These are phyloP conservation scores for Nadsonia commutata DNA, from an alignment of 1,139 yeast genomes.

Conservation along the genomic window DNA sequence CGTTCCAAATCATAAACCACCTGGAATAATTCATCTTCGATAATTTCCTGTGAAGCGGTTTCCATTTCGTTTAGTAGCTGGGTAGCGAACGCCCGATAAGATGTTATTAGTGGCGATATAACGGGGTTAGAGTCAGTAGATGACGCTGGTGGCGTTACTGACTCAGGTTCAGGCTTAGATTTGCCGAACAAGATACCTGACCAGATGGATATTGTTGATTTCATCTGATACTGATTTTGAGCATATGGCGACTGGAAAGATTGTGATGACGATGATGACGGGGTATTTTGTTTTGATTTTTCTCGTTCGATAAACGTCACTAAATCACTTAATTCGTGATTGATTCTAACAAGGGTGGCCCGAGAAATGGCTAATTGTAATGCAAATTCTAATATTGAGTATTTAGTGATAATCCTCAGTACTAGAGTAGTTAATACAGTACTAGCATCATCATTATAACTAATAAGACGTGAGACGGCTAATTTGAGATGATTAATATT, in stretches of 20 bases:
- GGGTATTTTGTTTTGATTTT: conserved; percentile 1
- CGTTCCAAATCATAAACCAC: conserved; percentile 21
- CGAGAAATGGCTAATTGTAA: conserved; percentile 22
- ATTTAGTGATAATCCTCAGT: conserved; percentile 18
- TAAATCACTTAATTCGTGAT: conserved; percentile 19
- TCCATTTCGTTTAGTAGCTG: conserved; percentile 21
- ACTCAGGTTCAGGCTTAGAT: neutral
- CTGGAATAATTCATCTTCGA: conserved; percentile 22
- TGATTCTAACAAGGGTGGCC: conserved; percentile 23
- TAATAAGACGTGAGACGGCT: conserved; percentile 12
- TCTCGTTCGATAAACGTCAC: conserved; percentile 7
- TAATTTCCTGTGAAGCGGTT: conserved; percentile 19
- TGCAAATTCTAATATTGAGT: conserved; percentile 18
- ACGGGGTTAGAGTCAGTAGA: neutral
- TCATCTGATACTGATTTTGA: neutral
- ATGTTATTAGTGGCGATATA: conserved; percentile 15
- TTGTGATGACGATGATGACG: neutral
- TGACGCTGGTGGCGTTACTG: neutral
- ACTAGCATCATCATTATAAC: conserved; percentile 19
- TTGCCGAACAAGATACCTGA: neutral
- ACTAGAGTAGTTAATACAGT: conserved; percentile 22
- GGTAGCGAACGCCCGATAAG: conserved; percentile 20
- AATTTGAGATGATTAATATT: conserved; percentile 18
- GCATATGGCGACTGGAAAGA: neutral
- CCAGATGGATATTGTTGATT: neutral